Evolutionary conservation across 2,329 filamentous ascomycete genomes (phyloP).

Genomic region (Colletotrichum liaoningense): DNA sequence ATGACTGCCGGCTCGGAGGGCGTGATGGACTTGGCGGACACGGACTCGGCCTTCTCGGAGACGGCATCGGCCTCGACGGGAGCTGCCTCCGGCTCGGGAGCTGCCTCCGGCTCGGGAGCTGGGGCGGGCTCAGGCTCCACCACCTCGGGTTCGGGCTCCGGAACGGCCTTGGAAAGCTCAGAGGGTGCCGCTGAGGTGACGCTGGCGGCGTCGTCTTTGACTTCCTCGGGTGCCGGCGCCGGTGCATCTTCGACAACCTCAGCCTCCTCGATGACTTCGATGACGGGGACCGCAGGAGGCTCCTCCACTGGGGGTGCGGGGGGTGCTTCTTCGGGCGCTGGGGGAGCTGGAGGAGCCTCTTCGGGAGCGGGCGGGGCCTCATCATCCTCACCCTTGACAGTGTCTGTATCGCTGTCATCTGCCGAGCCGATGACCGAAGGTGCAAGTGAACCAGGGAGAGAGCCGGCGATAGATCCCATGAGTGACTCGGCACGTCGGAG

Average conservation of each 20-base stretch:
- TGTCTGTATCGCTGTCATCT: constrained; percentile 25
- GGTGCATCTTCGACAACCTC: not conserved
- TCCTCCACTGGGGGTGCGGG: no score
- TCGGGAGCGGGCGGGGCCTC: not conserved
- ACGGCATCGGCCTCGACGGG: constrained; percentile 1
- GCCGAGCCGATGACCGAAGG: not conserved
- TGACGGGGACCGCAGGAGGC: not conserved
- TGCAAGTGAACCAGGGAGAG: not conserved
- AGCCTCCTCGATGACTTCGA: not conserved
- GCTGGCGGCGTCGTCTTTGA: constrained; percentile 19
- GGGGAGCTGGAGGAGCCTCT: constrained; percentile 13
- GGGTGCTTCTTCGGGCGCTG: not conserved
- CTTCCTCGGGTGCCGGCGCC: not conserved
- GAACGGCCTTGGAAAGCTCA: not conserved
- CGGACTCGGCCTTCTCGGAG: constrained; percentile 14
- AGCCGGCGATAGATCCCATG: constrained; percentile 24
- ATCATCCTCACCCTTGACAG: constrained; percentile 29
- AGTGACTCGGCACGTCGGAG: constrained; percentile 30
- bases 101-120: not conserved
- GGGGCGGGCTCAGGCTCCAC: not conserved
- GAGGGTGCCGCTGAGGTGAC: constrained; percentile 1
- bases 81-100: not conserved
- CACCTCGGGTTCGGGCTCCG: constrained; percentile 1
- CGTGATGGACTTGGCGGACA: not conserved
- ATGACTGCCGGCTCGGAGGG: constrained; percentile 15